Base-by-base conservation (phyloP, 441 rosid genomes). In the Brassica balearica region DNA sequence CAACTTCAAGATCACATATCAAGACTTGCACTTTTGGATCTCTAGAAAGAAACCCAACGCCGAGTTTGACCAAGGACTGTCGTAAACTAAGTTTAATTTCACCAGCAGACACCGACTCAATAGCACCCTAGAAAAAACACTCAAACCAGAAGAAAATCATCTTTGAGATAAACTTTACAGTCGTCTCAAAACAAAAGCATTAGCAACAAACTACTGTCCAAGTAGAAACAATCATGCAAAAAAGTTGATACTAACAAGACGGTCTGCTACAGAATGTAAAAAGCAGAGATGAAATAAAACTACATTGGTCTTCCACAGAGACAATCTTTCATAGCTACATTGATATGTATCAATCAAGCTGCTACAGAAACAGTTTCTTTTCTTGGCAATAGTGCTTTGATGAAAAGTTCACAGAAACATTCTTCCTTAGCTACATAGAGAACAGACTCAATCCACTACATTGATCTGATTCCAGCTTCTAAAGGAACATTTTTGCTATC, bases 21-120 rank as follows among this genome's bases (percentile, higher is more conserved):
- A 92, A 72, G 43, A 96, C 76, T 81, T 92, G 99, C 73, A 94
- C 70, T 88, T 96, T 96, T n/a, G 97, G 98, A 79, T 92, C 97
- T 87, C 91, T 88, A 12, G 96, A 94, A 77, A 90, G 82, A 84
- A 92, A 88, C 76, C 97, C 97, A 81, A 85, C 92, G 60, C 99
- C 98, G 80, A 94, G 93, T 86, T 88, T 92, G 82, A 91, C 93
- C 91, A 95, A 84, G 32, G 98, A 90, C 84, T 95, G 98, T 14
- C 98, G 93, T 75, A 95, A 74, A 80, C 99, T 88, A 65, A 93
- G 85, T 85, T 91, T 91, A 75, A 96, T 88, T 86, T 94, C 99
- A 66, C 97, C 93, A 81, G 91, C 91, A 62, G 92, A 89, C 73
- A 96, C 85, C 38, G 97, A 96, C 79, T 96, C 98, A 84, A 96